phyloP scores from a whole-genome alignment of 371 early-diverging fungal species.

The Mortierella sp. region DNA sequence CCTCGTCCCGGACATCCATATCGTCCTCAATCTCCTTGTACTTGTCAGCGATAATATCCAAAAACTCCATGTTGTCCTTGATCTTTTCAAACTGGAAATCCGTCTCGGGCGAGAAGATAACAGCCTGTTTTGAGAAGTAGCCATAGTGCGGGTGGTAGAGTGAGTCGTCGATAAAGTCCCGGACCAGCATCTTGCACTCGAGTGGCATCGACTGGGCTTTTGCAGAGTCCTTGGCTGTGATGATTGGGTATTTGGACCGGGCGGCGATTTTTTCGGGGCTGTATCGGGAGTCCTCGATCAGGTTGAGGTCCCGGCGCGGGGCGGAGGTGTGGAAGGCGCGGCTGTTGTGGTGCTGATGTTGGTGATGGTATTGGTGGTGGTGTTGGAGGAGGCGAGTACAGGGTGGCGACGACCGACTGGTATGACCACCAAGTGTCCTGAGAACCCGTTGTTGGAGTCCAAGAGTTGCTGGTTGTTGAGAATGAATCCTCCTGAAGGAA shows the following conservation, averaged over 20 bases:
- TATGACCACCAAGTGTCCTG: background rate
- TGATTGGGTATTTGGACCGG: conserved; percentile 43
- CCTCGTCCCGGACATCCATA: conserved; percentile 69
- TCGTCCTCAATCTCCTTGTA: conserved; percentile 86
- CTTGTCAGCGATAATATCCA: conserved; percentile 79
- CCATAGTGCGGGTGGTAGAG: conserved; percentile 97
- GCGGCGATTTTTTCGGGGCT: conserved; percentile 40
- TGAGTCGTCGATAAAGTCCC: conserved; percentile 96
- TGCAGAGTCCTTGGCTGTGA: conserved; percentile 51
- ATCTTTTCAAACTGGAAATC: conserved; percentile 80
- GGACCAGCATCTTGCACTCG: conserved; percentile 77
- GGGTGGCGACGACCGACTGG: too few species aligned
- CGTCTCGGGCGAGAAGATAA: conserved; percentile 85
- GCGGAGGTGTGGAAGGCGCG: conserved; percentile 37
- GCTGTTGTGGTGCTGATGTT: background rate
- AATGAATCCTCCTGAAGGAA: conserved; percentile 22
- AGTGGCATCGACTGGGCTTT: conserved; percentile 59
- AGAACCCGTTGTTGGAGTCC: background rate
- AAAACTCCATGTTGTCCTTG: conserved; percentile 85
- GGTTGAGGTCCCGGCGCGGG: conserved; percentile 25
- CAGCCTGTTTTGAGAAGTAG: conserved; percentile 95
- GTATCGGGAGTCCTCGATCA: conserved; percentile 46
- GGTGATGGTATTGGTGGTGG: background rate
- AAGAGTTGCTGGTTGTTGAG: background rate
- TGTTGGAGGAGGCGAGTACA: background rate